Percentiles rank a stretch among this genome's conserved stretches.
Conservation (phyloP, 371 early-diverging fungal species). For the Circinella minor region DNA sequence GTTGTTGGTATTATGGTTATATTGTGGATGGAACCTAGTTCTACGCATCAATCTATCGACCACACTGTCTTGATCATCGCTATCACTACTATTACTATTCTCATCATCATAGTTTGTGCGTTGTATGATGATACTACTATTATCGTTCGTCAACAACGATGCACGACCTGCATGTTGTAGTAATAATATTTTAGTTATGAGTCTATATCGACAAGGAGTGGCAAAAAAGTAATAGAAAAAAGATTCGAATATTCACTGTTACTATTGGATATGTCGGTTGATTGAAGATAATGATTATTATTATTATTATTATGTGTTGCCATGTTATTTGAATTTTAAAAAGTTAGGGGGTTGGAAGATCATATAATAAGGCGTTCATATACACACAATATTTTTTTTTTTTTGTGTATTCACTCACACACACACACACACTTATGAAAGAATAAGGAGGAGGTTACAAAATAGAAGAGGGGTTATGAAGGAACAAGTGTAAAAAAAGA, state of each 20-base stretch:
- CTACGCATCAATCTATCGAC: not conserved
- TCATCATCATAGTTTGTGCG: too few species aligned
- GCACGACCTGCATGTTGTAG: not conserved
- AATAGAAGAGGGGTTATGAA: too few species aligned
- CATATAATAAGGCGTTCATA: not conserved
- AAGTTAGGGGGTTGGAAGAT: not conserved
- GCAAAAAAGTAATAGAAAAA: not conserved
- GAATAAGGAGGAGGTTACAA: too few species aligned
- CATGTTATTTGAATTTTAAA: slow-evolving; percentile 3
- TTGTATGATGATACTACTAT: not conserved
- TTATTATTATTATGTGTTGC: not conserved
- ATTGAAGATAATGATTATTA: not conserved
- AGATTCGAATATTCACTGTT: not conserved
- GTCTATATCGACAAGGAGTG: too few species aligned
- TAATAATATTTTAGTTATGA: too few species aligned
- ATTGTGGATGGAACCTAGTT: not conserved
- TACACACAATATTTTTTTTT: not conserved
- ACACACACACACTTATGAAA: too few species aligned
- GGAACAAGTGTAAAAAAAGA: too few species aligned
- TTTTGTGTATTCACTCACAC: too few species aligned
- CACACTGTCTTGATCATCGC: slow-evolving; percentile 12
- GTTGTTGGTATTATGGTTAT: not conserved
- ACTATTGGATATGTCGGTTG: slow-evolving; percentile 8
- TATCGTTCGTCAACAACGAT: not conserved
- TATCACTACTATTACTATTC: slow-evolving; percentile 2